phyloP scores from a whole-genome alignment of 164 flowering plant genomes.

The Stephania yunnanensis region DNA sequence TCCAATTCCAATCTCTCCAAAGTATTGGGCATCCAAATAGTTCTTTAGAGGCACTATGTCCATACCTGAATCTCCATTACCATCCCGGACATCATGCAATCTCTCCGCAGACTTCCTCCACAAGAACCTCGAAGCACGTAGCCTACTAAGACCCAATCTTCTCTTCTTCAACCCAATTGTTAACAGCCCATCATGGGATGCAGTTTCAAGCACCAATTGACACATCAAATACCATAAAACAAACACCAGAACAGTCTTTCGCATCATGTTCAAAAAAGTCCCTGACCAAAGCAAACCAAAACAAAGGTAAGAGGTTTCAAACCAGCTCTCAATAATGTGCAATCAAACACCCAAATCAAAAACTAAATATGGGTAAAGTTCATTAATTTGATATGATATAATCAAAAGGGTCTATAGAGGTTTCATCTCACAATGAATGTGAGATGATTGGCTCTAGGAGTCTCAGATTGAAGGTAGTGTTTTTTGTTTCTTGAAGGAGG shows the following conservation, averaged over 20 bases:
- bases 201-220: conserved; percentile 11
- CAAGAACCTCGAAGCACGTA: conserved; percentile 19
- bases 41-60: conserved; percentile 41
- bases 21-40: conserved; percentile 53
- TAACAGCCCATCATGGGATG: conserved; percentile 34
- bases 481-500: too few species aligned
- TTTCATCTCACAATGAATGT: too few species aligned
- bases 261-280: conserved; percentile 12
- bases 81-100: neutral
- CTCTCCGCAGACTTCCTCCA: neutral
- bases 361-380: too few species aligned
- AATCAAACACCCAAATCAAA: too few species aligned
- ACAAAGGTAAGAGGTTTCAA: neutral
- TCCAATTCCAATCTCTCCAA: conserved; percentile 60
- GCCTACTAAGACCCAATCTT: conserved; percentile 16
- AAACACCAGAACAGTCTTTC: conserved; percentile 17
- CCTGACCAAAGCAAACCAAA: neutral
- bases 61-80: conserved; percentile 10
- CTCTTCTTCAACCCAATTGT: conserved; percentile 42
- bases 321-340: neutral
- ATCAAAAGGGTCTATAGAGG: too few species aligned
- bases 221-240: conserved; percentile 18
- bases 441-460: too few species aligned
- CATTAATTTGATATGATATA: too few species aligned
- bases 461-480: too few species aligned